Conservation (phyloP, 305 asterid genomes). For the Fraxinus ornus region DNA sequence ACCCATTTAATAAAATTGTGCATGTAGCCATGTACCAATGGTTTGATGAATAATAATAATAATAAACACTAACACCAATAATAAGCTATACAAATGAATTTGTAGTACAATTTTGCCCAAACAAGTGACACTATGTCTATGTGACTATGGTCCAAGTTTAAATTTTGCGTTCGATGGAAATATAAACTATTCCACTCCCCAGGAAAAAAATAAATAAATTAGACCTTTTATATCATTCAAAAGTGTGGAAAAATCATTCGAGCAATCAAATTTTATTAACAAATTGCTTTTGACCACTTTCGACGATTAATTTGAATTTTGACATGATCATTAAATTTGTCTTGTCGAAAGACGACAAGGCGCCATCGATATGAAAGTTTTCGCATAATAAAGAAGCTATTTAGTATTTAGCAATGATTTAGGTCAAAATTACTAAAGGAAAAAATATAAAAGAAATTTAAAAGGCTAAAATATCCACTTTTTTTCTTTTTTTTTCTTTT, state of each 20-base stretch:
- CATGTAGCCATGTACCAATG: background rate
- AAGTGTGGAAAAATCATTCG: background rate
- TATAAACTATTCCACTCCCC: too few species aligned
- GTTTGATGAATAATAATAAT: background rate
- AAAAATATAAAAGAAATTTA: background rate
- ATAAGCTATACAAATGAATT: background rate
- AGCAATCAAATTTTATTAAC: background rate
- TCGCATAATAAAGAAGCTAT: background rate
- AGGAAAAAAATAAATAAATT: too few species aligned
- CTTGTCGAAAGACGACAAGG: background rate
- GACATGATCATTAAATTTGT: background rate
- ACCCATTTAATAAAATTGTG: background rate
- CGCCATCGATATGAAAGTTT: background rate
- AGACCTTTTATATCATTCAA: background rate
- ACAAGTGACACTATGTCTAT: background rate
- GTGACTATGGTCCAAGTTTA: background rate
- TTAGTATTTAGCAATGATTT: background rate
- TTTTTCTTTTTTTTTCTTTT: too few species aligned
- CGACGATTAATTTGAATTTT: too few species aligned
- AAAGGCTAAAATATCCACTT: background rate
- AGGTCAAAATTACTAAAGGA: background rate
- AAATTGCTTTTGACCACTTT: background rate
- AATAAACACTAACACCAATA: too few species aligned
- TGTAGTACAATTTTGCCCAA: background rate
- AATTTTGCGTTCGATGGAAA: background rate